Evolutionary conservation across 768 basidiomycete species (phyloP).

Genomic region (Candolleomyces eurysporus): DNA sequence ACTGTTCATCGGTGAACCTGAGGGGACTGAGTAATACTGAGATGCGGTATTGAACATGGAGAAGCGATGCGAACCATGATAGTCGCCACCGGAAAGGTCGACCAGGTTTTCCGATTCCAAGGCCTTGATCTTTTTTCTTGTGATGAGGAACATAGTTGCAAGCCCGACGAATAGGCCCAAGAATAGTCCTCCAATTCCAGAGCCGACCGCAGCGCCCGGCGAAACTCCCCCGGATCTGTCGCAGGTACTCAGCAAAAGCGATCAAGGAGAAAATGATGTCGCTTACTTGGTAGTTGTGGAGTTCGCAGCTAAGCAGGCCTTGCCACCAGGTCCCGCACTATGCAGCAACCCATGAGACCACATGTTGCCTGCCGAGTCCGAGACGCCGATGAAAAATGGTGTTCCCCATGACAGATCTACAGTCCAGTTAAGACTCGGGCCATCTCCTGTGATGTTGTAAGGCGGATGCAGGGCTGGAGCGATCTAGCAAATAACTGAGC

Average conservation of each 20-base stretch:
- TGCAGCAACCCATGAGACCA: constrained; percentile 64
- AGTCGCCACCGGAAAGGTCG: constrained; percentile 20
- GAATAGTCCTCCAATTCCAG: constrained; percentile 38
- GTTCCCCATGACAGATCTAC: constrained; percentile 50
- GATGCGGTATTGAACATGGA: constrained; percentile 14
- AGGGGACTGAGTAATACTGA: constrained; percentile 28
- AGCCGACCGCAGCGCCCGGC: constrained; percentile 29
- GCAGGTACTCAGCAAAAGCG: neutral
- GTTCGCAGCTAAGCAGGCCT: constrained; percentile 39
- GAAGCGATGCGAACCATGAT: constrained; percentile 19
- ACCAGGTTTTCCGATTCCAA: constrained; percentile 21
- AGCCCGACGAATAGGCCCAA: constrained; percentile 35
- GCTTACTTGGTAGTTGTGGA: constrained; percentile 7
- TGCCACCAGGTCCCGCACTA: constrained; percentile 41
- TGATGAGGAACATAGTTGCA: constrained; percentile 28
- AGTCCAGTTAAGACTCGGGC: constrained; percentile 55
- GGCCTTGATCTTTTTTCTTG: constrained; percentile 23
- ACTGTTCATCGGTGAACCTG: constrained; percentile 12
- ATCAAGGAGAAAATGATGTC: neutral
- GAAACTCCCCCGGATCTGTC: constrained; percentile 11
- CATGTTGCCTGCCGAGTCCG: constrained; percentile 45
- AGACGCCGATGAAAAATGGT: constrained; percentile 56
- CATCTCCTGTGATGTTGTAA: constrained; percentile 48
- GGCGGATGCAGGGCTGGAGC: constrained; percentile 63
- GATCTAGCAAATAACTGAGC: constrained; percentile 32